These are phyloP conservation scores for Thermothielavioides terrestris DNA, from an alignment of 495 filamentous ascomycete species.

Conservation along the genomic window DNA sequence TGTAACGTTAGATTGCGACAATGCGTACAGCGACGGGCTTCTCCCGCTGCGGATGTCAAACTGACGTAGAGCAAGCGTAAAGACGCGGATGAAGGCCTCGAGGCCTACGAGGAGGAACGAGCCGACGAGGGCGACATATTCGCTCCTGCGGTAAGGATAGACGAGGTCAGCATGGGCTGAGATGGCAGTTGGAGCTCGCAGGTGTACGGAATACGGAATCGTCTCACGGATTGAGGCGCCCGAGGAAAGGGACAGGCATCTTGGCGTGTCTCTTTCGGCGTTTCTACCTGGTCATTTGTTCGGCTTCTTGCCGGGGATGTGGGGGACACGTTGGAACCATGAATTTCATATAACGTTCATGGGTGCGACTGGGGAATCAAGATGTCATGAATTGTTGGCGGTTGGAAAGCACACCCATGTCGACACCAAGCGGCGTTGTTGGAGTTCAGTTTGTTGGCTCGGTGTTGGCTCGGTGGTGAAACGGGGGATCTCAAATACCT, in stretches of 20 bases:
- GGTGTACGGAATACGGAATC: background rate
- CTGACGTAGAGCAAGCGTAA: constrained; percentile 84
- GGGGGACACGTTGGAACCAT: no score
- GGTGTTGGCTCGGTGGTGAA: background rate
- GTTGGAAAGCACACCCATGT: background rate
- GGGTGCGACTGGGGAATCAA: no score
- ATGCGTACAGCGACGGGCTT: constrained; percentile 1
- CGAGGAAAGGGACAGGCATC: constrained; percentile 74
- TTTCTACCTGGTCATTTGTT: constrained; percentile 11
- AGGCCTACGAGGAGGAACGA: constrained; percentile 75
- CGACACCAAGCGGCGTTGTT: no score
- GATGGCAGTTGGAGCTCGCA: background rate
- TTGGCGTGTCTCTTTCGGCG: constrained; percentile 30
- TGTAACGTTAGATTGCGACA: constrained; percentile 17
- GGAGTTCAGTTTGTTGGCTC: no score
- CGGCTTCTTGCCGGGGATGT: background rate
- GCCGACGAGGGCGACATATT: constrained; percentile 77
- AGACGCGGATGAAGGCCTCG: constrained; percentile 73
- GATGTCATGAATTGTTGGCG: no score
- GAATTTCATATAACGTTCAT: no score
- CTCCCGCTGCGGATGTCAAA: no score
- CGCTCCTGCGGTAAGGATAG: constrained; percentile 42
- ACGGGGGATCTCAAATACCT: background rate
- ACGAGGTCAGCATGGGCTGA: background rate
- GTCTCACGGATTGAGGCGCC: constrained; percentile 63